These are phyloP conservation scores for Beta macrorhiza DNA, from an alignment of 179 eudicot genomes.

Conservation along the genomic window DNA sequence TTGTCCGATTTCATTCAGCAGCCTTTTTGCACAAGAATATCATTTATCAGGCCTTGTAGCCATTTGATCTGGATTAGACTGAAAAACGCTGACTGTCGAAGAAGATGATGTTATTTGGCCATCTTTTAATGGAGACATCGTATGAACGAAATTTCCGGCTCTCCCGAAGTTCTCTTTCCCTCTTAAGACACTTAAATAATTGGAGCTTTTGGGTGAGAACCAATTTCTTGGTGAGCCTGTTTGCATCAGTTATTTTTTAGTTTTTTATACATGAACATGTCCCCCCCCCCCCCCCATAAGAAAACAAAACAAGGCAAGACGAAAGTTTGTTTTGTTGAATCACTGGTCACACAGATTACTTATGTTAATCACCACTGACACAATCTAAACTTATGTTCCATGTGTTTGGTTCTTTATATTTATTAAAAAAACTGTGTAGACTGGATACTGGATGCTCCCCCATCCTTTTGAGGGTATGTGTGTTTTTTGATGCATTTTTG, in stretches of 20 bases:
- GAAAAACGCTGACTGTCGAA: not conserved
- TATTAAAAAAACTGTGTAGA: not conserved
- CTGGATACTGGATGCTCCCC: not conserved
- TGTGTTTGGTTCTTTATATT: not conserved
- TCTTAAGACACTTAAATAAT: not conserved
- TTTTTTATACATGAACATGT: not conserved
- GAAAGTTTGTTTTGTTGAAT: not conserved
- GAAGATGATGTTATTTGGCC: not conserved
- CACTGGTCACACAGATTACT: not conserved
- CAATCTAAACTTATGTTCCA: not conserved
- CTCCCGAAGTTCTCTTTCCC: slow-evolving; percentile 6
- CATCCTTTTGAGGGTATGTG: not conserved
- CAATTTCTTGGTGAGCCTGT: not conserved
- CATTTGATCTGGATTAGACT: slow-evolving; percentile 1
- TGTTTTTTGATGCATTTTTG: not conserved
- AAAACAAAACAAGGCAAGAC: not conserved
- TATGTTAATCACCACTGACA: not conserved
- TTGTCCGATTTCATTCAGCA: not conserved
- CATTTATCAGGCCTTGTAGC: not conserved
- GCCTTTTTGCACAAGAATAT: not conserved
- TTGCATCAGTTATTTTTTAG: not conserved
- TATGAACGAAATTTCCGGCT: slow-evolving; percentile 6
- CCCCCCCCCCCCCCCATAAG: not conserved
- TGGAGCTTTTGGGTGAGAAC: slow-evolving; percentile 13
- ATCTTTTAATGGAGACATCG: slow-evolving; percentile 2